Base-by-base conservation (phyloP, 495 filamentous ascomycete species). In the Amphirosellinia nigrospora region DNA sequence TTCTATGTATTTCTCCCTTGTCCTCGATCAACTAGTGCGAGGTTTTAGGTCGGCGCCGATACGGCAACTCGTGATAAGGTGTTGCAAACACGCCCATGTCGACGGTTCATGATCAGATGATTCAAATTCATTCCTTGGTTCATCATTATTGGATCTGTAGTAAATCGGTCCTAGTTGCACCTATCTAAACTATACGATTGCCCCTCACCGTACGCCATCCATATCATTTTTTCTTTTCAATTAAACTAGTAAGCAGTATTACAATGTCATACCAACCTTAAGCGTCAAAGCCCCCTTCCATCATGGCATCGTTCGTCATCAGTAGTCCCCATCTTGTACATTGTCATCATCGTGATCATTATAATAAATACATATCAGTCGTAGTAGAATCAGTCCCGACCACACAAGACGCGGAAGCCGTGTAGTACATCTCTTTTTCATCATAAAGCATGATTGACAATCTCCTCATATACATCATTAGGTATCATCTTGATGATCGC, bases 401-500 rank as follows among this genome's bases (percentile, higher is more conserved):
- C 16, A 7, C 1, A 21, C 9, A n/a, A 32, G 38, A n/a, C 38
- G 3, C 39, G 10, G n/a, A 43, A 58, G 28, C 34, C 5, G 36
- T 21, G 21, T 23, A 36, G 30, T 43, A 10, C 30, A 41, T 4
- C 36, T n/a, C 21, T 11, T 39, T 19, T 53, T 46, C 48, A 36
- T 77, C 80, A 97, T 77, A 91, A 89, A 26, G 95, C 94, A 81
- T 99, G 96, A 53, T 84, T 85, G 46, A 98, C 88, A 75, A 99
- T 90, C 76, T 96, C 93, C 50, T 89, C 89, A 73, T 97, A 99
- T 52, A 99, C 82, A 71, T 94, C 91, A 68, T 92, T 87, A 9
- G 96, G 96, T 64, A 99, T 93, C 83, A 91, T 95, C 62, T 87
- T 87, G 34, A 96, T 90, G 68, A 97, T 86, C 36, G 87, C 87